A percentile compares a stretch with the other conserved stretches of the same genome.
Conservation (phyloP, 2,329 filamentous ascomycete species). For the Sporothrix dimorphospora region DNA sequence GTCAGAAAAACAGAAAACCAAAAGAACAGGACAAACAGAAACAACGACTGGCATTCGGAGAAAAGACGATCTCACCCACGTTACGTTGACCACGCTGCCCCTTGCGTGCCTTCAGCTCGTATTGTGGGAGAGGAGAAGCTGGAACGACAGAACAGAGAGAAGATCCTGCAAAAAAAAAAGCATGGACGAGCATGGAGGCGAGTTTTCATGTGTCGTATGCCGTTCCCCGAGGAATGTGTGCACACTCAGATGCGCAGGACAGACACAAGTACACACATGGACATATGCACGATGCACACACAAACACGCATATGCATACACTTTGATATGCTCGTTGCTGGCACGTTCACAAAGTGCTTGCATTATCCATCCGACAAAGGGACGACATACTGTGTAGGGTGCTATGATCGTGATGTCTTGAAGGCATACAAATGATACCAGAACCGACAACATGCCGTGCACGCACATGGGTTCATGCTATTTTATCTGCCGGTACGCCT, state of each 20-base stretch:
- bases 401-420: neutral
- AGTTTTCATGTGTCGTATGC: neutral
- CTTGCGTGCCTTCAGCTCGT: slow-evolving; percentile 12
- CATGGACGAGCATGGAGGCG: neutral
- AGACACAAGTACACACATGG: neutral
- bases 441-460: neutral
- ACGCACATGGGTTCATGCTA: neutral
- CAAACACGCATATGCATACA: slow-evolving; percentile 1
- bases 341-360: neutral
- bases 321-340: neutral
- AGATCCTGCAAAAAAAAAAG: neutral
- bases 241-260: neutral
- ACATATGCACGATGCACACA: neutral
- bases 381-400: no score
- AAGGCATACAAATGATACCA: neutral
- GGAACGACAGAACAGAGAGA: neutral
- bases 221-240: neutral
- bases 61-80: slow-evolving; percentile 12
- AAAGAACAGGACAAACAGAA: neutral
- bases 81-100: neutral
- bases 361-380: neutral
- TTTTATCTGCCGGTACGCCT: neutral
- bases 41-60: neutral
- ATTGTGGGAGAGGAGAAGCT: neutral
- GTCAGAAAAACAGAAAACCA: neutral